These are phyloP conservation scores for Corylus avellana DNA, from an alignment of 306 rosid genomes.

Conservation along the genomic window DNA sequence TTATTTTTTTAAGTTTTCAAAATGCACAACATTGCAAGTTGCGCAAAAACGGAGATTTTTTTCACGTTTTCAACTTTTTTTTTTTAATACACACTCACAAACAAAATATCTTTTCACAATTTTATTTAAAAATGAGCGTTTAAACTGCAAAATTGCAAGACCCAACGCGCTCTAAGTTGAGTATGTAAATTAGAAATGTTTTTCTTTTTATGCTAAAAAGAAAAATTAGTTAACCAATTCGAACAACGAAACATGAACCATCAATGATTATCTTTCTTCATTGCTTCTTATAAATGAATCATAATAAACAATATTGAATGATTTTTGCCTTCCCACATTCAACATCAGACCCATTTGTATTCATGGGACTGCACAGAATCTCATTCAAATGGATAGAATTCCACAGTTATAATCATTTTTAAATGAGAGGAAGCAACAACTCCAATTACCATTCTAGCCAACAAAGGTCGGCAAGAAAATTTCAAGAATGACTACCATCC, in stretches of 20 bases:
- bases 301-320: constrained; percentile 8
- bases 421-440: not conserved
- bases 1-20: no score
- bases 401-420: not conserved
- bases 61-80: no score
- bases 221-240: not conserved
- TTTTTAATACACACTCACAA: no score
- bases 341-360: constrained; percentile 3
- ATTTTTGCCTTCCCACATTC: not conserved
- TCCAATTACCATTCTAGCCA: not conserved
- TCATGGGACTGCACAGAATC: constrained; percentile 1
- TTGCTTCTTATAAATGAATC: constrained; percentile 3
- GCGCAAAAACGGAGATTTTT: no score
- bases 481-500: constrained; percentile 1
- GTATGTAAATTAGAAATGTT: not conserved
- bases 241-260: not conserved
- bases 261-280: not conserved
- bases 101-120: no score
- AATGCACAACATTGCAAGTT: no score
- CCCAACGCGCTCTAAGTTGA: no score
- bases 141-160: no score
- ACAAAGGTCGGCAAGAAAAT: not conserved
- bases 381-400: not conserved
- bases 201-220: not conserved
- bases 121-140: no score